Evolutionary conservation across 2,329 filamentous ascomycete species (phyloP).

Genomic region (Aspergillus brunneoviolaceus): DNA sequence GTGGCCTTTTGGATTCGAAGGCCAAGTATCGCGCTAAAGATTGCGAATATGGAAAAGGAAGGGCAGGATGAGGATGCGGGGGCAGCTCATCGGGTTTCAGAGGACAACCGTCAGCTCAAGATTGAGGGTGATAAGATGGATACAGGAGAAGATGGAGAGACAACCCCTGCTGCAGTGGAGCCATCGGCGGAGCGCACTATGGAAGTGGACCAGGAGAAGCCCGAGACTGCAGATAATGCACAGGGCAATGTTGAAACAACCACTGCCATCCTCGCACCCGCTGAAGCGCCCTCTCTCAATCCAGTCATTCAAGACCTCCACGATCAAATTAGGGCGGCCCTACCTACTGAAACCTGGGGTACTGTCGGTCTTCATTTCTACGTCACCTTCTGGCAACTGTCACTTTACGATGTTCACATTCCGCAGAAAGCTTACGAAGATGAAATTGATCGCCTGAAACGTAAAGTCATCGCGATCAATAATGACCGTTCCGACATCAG

Average conservation of each 20-base stretch:
- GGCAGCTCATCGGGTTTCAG: constrained; percentile 19
- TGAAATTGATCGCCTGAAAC: constrained; percentile 68
- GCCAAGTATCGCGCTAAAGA: constrained; percentile 67
- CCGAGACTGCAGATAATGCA: constrained; percentile 11
- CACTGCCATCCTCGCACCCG: constrained; percentile 27
- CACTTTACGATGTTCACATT: constrained; percentile 76
- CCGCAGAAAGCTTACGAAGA: constrained; percentile 75
- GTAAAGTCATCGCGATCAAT: constrained; percentile 65
- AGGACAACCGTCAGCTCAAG: constrained; percentile 20
- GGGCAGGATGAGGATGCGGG: constrained; percentile 28
- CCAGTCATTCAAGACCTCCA: constrained; percentile 74
- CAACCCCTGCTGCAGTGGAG: constrained; percentile 18
- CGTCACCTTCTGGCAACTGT: constrained; percentile 87
- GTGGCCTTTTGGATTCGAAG: constrained; percentile 84
- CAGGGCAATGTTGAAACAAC: constrained; percentile 22
- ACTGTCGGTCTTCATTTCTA: constrained; percentile 79
- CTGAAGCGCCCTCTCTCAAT: constrained; percentile 56
- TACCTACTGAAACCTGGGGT: constrained; percentile 65
- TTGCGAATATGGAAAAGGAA: constrained; percentile 47
- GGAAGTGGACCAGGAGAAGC: constrained; percentile 36
- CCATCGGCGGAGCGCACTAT: constrained; percentile 27
- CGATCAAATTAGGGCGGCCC: constrained; percentile 61
- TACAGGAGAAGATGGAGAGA: constrained; percentile 29
- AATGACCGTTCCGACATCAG: constrained; percentile 73
- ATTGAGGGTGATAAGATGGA: constrained; percentile 33